phyloP scores from a whole-genome alignment of 1,284 basidiomycete species.

The Ceratobasidium theobromae region DNA sequence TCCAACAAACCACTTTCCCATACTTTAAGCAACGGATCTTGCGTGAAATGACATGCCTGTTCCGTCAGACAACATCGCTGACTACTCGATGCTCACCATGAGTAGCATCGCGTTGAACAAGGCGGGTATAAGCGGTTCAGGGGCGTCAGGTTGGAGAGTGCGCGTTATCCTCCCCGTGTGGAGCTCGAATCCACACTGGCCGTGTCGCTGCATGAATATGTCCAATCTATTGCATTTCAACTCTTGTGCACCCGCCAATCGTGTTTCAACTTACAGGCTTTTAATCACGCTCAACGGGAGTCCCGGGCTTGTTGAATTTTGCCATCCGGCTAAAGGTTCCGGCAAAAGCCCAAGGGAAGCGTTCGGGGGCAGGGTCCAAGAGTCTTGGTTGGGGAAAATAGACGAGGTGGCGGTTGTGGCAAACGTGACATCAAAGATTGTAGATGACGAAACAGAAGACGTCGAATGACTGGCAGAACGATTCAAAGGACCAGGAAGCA shows the following conservation, averaged over 20 bases:
- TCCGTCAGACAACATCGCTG: not conserved
- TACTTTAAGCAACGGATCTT: not conserved
- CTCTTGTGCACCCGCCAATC: not conserved
- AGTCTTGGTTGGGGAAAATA: too few species aligned
- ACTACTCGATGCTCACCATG: not conserved
- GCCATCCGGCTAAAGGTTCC: not conserved
- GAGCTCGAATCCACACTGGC: constrained; percentile 9
- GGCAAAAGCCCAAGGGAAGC: too few species aligned
- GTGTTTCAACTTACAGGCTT: not conserved
- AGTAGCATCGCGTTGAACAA: constrained; percentile 17
- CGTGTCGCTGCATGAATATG: not conserved
- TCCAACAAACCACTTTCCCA: constrained; percentile 12
- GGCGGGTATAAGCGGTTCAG: constrained; percentile 9
- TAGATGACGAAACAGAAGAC: not conserved
- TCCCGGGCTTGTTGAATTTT: not conserved
- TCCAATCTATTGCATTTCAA: not conserved
- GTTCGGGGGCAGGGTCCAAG: too few species aligned
- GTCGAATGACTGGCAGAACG: not conserved
- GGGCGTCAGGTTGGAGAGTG: not conserved
- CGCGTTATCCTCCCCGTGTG: not conserved
- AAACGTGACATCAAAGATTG: too few species aligned
- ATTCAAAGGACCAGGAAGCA: not conserved
- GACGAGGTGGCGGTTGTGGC: too few species aligned
- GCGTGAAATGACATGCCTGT: constrained; percentile 18
- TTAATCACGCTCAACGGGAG: not conserved